phyloP scores from a whole-genome alignment of 768 basidiomycete species.

The Pleurotus ostreatus region DNA sequence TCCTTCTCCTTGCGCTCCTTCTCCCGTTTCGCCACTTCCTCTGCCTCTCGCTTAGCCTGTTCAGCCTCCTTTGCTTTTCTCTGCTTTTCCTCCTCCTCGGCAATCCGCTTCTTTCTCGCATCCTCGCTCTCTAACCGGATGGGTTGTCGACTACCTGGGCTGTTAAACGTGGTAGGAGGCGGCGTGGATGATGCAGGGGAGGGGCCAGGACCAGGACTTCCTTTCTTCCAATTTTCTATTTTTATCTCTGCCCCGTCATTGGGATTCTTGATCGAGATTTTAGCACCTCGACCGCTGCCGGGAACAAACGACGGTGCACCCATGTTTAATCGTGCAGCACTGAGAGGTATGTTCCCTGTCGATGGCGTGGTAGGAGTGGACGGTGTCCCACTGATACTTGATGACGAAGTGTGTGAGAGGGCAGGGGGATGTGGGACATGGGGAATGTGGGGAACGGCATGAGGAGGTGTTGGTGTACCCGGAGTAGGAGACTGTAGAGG shows the following conservation, averaged over 20 bases:
- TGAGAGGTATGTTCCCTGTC: slow-evolving; percentile 35
- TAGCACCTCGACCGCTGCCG: slow-evolving; percentile 31
- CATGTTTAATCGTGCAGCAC: slow-evolving; percentile 48
- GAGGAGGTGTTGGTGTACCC: slow-evolving; percentile 50
- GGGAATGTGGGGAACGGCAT: slow-evolving; percentile 29
- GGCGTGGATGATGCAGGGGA: slow-evolving; percentile 27
- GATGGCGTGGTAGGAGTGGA: slow-evolving; percentile 71
- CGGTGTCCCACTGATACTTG: slow-evolving; percentile 44
- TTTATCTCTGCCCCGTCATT: slow-evolving; percentile 60
- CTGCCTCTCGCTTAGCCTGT: slow-evolving; percentile 17
- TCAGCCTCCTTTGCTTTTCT: slow-evolving; percentile 26
- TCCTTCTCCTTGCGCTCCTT: slow-evolving; percentile 33
- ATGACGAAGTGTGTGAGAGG: slow-evolving; percentile 40
- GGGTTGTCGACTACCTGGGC: slow-evolving; percentile 28
- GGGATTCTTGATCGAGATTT: slow-evolving; percentile 56
- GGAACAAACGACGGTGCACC: slow-evolving; percentile 70
- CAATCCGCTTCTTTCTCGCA: slow-evolving; percentile 42
- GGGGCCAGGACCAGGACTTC: slow-evolving; percentile 36
- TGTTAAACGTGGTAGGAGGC: slow-evolving; percentile 24
- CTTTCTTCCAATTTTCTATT: slow-evolving; percentile 49
- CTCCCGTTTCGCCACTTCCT: slow-evolving; percentile 33
- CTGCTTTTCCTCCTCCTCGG: slow-evolving; percentile 37
- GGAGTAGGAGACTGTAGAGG: slow-evolving; percentile 49
- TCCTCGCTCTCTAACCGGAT: slow-evolving; percentile 67
- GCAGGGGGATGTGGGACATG: slow-evolving; percentile 47